Conservation (phyloP, 768 basidiomycete species). For the Dioszegia hungarica region DNA sequence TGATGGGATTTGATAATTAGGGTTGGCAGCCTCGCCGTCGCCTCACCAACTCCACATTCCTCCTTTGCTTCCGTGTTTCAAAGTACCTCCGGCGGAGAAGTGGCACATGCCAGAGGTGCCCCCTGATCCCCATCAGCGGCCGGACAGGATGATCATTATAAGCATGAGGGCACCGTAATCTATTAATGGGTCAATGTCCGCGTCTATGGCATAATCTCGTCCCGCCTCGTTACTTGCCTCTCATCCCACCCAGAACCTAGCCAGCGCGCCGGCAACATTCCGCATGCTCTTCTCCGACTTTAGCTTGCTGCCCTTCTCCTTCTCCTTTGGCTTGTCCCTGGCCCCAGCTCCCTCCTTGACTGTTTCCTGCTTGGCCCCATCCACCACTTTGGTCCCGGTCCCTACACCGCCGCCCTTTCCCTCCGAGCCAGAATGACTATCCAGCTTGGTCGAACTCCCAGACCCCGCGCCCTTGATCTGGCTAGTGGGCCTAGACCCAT, state of each 20-base stretch:
- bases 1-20: no score
- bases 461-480: slow-evolving; percentile 5
- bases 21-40: no score
- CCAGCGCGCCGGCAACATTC: slow-evolving; percentile 32
- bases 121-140: no score
- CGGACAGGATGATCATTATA: no score
- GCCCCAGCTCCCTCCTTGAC: neutral
- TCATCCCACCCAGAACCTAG: slow-evolving; percentile 40
- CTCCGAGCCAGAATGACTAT: slow-evolving; percentile 11
- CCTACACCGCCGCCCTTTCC: neutral
- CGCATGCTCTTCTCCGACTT: slow-evolving; percentile 36
- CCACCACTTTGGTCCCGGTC: neutral
- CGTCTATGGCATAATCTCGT: neutral
- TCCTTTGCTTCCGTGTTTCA: no score
- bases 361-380: neutral
- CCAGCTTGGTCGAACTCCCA: slow-evolving; percentile 17
- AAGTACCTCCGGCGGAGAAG: no score
- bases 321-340: slow-evolving; percentile 1
- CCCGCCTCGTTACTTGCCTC: neutral
- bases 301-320: slow-evolving; percentile 13
- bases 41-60: no score
- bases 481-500: neutral
- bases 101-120: no score
- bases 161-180: no score
- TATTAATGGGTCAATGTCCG: no score